phyloP scores from a whole-genome alignment of 192 early-diverging fungal genomes.

The Rhizoclosmatium globosum region DNA sequence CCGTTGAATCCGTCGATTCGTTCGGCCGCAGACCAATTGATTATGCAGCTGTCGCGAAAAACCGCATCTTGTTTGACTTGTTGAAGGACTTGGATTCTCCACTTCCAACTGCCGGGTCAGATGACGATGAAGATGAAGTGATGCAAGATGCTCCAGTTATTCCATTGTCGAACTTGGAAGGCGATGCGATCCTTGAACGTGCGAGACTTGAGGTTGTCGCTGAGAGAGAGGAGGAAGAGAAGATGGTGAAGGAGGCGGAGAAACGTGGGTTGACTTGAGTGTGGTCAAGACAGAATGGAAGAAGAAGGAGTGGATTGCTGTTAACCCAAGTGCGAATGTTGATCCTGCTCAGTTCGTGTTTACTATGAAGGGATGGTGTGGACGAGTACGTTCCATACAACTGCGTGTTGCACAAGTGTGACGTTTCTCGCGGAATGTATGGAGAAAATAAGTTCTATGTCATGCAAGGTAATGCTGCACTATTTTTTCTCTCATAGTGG shows the following conservation, averaged over 20 bases:
- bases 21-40: constrained; percentile 45
- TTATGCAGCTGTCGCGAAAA: constrained; percentile 18
- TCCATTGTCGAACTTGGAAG: constrained; percentile 30
- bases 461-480: constrained; percentile 45
- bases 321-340: constrained; percentile 24
- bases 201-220: constrained; percentile 33
- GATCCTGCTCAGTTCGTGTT: constrained; percentile 30
- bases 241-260: constrained; percentile 9
- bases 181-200: constrained; percentile 27
- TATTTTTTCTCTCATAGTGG: neutral
- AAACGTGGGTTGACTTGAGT: constrained; percentile 27
- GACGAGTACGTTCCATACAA: constrained; percentile 49
- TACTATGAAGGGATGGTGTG: constrained; percentile 32
- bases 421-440: constrained; percentile 45
- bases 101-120: neutral
- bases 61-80: neutral
- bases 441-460: constrained; percentile 63
- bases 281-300: constrained; percentile 23
- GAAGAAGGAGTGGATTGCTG: constrained; percentile 25
- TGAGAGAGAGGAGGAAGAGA: constrained; percentile 17
- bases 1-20: constrained; percentile 37
- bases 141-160: constrained; percentile 21
- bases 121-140: constrained; percentile 1
- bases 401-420: constrained; percentile 56
- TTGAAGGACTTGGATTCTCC: constrained; percentile 29